Base-by-base conservation (phyloP, 1,284 basidiomycete species). In the Microbotryomycetes sp. region DNA sequence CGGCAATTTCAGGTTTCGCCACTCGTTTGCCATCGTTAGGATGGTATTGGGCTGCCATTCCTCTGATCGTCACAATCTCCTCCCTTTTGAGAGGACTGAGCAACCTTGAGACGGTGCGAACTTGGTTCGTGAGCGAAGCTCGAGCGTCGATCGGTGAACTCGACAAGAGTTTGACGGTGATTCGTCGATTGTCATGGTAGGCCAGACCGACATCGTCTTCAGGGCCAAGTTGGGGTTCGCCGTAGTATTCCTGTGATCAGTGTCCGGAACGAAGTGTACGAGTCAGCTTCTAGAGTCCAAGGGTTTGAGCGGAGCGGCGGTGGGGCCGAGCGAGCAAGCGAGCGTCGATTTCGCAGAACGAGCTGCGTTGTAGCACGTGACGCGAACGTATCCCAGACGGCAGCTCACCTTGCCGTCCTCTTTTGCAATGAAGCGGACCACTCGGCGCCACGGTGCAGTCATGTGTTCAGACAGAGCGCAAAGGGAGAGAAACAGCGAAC, bases 401-500 rank as follows among this genome's bases (percentile, higher is more conserved):
- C n/a, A n/a, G n/a, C 57, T 24, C 16, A 88, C 81, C 60, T 81
- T 77, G 6, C 80, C 78, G 1, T 87, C 88, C 76, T 89, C 88
- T n/a, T 76, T 78, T 15, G 89, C 88, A 21, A 87, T 79, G 73
- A 91, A 91, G 60, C 89, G 86, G 66, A 91, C 87, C 59, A 90
- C 81, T 48, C 88, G 83, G 27, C 27, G 45, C 61, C 60, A 61
- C 9, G 28, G 35, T 5, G 18, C 21, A 27, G 53, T 6, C 23
- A 28, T 29, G 41, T 9, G 11, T n/a, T n/a, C n/a, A n/a, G n/a
- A n/a, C n/a, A n/a, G 18, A 5, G 6, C 9, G 15, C 24, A 31
- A 52, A 18, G 26, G 1, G 30, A 23, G 5, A 6, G 30, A 11
- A 35, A 35, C 21, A 35, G 30, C n/a, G n/a, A n/a, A n/a, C n/a